Percentiles rank a stretch among this genome's conserved stretches.
Evolutionary conservation across 164 flowering plant genomes (phyloP).

Genomic region (Saururus chinensis): DNA sequence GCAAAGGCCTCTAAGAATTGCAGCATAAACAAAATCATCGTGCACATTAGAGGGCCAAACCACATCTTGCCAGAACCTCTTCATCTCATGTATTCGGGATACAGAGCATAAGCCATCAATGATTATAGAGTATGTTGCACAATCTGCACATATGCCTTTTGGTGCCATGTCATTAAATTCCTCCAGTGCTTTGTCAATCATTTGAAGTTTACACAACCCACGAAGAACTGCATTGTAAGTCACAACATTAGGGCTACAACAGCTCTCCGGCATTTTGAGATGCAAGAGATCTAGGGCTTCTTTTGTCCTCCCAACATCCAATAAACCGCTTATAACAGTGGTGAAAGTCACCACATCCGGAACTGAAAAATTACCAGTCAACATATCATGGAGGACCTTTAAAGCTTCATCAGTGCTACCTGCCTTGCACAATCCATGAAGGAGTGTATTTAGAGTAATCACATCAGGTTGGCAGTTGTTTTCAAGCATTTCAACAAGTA

Average conservation of each 20-base stretch:
- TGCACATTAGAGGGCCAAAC: slow-evolving; percentile 83
- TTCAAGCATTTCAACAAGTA: slow-evolving; percentile 67
- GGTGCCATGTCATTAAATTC: slow-evolving; percentile 31
- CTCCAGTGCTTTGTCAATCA: slow-evolving; percentile 41
- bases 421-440: slow-evolving; percentile 75
- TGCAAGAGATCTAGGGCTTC: slow-evolving; percentile 50
- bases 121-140: slow-evolving; percentile 48
- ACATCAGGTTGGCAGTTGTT: slow-evolving; percentile 66
- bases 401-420: slow-evolving; percentile 62
- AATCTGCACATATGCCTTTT: slow-evolving; percentile 33
- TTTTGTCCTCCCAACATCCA: slow-evolving; percentile 36
- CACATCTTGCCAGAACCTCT: slow-evolving; percentile 68
- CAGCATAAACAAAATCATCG: slow-evolving; percentile 80
- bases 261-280: slow-evolving; percentile 43
- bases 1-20: slow-evolving; percentile 79
- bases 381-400: slow-evolving; percentile 67
- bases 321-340: slow-evolving; percentile 51
- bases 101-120: slow-evolving; percentile 56
- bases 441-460: slow-evolving; percentile 63
- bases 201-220: slow-evolving; percentile 45
- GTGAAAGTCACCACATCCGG: slow-evolving; percentile 87
- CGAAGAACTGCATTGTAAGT: slow-evolving; percentile 70
- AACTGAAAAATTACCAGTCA: slow-evolving; percentile 45
- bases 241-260: slow-evolving; percentile 43
- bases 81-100: slow-evolving; percentile 53